Conservation (phyloP, 2,329 filamentous ascomycete species). For the Byssothecium circinans region DNA sequence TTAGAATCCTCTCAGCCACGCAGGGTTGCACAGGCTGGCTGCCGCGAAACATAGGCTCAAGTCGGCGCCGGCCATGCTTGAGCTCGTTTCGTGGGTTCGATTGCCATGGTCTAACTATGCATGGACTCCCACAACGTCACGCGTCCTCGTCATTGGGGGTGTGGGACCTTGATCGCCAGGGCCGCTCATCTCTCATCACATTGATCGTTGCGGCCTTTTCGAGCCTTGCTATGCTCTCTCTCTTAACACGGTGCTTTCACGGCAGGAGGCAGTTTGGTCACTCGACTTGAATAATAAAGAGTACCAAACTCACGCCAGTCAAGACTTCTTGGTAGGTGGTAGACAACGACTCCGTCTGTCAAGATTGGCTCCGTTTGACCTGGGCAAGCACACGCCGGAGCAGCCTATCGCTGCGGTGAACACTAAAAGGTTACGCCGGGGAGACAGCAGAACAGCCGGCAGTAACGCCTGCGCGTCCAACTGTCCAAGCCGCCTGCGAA, state of each 20-base stretch:
- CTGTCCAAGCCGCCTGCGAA: background rate
- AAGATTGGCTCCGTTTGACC: no score
- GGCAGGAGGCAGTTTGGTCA: no score
- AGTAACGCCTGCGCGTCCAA: no score
- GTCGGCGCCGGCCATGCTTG: constrained; percentile 14
- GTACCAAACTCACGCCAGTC: no score
- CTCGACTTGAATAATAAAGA: no score
- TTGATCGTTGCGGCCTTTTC: no score
- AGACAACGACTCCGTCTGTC: constrained; percentile 1
- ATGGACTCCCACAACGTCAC: constrained; percentile 34
- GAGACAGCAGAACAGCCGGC: no score
- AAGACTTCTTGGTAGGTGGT: constrained; percentile 8
- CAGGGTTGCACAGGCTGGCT: background rate
- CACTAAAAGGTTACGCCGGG: no score
- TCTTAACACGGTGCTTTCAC: no score
- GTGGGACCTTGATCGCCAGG: constrained; percentile 25
- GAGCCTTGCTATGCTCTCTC: background rate
- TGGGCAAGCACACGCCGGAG: no score
- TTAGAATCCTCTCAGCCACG: constrained; percentile 3
- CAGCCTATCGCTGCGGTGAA: no score
- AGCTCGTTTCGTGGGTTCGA: constrained; percentile 23
- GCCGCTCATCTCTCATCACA: constrained; percentile 15
- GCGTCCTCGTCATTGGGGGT: constrained; percentile 24
- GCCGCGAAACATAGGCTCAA: constrained; percentile 6
- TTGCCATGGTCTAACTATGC: constrained; percentile 28